A percentile compares a stretch with the other conserved stretches of the same genome.
These are phyloP conservation scores for Fusarium veterinarium DNA, from an alignment of 2,329 filamentous ascomycete species.

Conservation along the genomic window DNA sequence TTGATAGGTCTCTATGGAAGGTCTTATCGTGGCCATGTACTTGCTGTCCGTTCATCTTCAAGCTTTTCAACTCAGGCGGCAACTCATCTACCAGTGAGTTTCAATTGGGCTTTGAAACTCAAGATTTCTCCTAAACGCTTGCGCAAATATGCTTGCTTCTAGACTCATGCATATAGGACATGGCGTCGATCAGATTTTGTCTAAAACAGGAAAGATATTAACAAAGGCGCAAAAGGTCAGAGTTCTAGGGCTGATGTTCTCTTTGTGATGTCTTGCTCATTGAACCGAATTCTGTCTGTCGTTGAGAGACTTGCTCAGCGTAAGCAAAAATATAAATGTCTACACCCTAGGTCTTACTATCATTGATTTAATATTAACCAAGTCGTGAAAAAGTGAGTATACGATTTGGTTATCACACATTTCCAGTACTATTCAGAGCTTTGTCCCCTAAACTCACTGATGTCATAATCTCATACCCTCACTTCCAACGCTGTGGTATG, in stretches of 20 bases:
- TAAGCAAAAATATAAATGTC: neutral
- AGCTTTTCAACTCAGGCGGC: too few species aligned
- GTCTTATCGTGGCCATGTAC: too few species aligned
- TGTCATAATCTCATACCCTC: neutral
- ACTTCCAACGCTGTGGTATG: neutral
- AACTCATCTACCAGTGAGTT: too few species aligned
- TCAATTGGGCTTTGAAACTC: too few species aligned
- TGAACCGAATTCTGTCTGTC: neutral
- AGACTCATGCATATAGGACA: too few species aligned
- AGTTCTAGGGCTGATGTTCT: neutral
- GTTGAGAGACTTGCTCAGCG: neutral
- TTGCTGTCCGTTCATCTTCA: too few species aligned
- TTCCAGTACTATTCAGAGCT: fast-evolving
- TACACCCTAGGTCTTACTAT: fast-evolving
- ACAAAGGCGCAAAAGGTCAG: too few species aligned
- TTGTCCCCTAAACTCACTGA: fast-evolving
- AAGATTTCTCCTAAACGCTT: too few species aligned
- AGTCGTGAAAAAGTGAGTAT: neutral
- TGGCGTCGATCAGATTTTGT: too few species aligned
- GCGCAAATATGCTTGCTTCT: too few species aligned
- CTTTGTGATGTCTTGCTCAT: neutral
- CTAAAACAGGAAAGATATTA: too few species aligned
- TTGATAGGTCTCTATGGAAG: too few species aligned
- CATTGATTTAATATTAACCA: fast-evolving
- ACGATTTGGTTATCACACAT: fast-evolving